A percentile compares a stretch with the other conserved stretches of the same genome.
phyloP scores from a whole-genome alignment of 192 early-diverging fungal genomes.

The Linnemannia elongata region DNA sequence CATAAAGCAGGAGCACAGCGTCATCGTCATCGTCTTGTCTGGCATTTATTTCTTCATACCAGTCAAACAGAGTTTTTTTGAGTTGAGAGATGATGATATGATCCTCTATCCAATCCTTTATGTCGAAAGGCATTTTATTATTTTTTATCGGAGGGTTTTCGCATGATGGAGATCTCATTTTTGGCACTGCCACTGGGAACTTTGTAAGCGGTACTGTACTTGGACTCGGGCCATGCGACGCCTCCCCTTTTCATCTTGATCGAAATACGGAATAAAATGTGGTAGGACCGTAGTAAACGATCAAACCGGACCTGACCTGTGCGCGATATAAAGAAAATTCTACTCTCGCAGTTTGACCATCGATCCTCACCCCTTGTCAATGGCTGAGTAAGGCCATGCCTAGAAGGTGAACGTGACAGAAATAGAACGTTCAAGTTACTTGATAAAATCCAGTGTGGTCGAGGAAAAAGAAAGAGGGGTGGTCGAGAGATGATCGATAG shows the following conservation, averaged over 20 bases:
- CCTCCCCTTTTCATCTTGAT: neutral
- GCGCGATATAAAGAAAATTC: neutral
- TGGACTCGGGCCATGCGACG: neutral
- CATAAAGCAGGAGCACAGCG: neutral
- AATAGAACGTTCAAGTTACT: neutral
- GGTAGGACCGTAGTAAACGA: neutral
- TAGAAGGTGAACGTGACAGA: neutral
- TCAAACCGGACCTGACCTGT: neutral
- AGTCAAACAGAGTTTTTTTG: neutral
- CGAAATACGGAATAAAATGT: neutral
- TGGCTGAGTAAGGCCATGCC: neutral
- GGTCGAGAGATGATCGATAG: too few species aligned
- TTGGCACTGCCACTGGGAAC: neutral
- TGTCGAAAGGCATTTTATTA: neutral
- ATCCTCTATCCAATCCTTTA: neutral
- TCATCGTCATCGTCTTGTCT: neutral
- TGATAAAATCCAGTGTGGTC: too few species aligned
- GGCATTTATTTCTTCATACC: neutral
- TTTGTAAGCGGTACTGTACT: neutral
- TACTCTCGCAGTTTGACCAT: neutral
- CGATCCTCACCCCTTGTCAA: neutral
- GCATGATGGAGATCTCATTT: too few species aligned
- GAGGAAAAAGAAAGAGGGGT: too few species aligned
- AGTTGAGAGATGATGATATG: neutral
- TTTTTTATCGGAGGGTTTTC: neutral